A percentile compares a stretch with the other conserved stretches of the same genome.
Evolutionary conservation across 306 rosid genomes (phyloP).

Genomic region (Citrullus mucosospermus): DNA sequence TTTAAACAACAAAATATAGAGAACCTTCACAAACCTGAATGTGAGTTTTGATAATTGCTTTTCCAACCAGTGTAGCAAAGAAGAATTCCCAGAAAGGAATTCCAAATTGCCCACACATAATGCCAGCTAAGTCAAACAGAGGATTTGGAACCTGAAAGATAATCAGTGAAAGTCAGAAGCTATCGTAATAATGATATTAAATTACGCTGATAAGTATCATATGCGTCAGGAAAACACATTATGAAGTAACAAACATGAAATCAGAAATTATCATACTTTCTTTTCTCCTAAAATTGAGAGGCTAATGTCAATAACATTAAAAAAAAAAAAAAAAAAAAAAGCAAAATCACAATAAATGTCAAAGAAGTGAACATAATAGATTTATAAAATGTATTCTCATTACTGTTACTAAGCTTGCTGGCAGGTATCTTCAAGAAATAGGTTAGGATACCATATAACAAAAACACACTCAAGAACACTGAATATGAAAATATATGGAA

Average conservation of each 20-base stretch:
- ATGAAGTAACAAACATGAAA: not conserved
- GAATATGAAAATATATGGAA: too few relatives aligned
- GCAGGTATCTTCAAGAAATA: not conserved
- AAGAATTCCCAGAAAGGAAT: slow-evolving; percentile 85
- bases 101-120: slow-evolving; percentile 98
- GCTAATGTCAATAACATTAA: not conserved
- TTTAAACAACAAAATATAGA: not conserved
- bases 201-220: not conserved
- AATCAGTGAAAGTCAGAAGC: slow-evolving; percentile 14
- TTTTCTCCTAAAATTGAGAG: not conserved
- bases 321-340: not conserved
- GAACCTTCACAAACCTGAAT: slow-evolving; percentile 59
- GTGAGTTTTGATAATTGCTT: slow-evolving; percentile 91
- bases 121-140: slow-evolving; percentile 97
- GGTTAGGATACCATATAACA: too few relatives aligned
- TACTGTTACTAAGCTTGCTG: not conserved
- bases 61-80: slow-evolving; percentile 78
- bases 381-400: not conserved
- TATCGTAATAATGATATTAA: not conserved
- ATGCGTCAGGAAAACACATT: not conserved
- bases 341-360: not conserved
- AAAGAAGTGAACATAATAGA: not conserved
- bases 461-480: too few relatives aligned
- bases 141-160: slow-evolving; percentile 87
- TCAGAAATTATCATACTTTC: not conserved